Base-by-base conservation (phyloP, 257 asterid genomes). In the Lantana camara region DNA sequence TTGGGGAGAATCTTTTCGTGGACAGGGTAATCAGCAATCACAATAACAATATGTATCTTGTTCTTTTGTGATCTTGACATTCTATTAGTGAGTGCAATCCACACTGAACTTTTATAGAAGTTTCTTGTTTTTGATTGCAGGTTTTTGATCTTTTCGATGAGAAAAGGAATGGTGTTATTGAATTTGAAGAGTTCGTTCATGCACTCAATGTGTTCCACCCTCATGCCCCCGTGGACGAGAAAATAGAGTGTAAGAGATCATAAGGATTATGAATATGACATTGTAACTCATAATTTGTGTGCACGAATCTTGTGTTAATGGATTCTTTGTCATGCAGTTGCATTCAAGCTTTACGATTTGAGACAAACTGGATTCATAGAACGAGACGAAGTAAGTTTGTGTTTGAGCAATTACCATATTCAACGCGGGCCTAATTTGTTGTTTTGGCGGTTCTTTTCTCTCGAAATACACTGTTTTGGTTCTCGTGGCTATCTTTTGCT, bases 141-240 rank as follows among this genome's bases (percentile, higher is more conserved):
- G 88, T 90, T 64, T 88, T 88, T 82, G 85, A 85, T 78, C 66
- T 83, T 48, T 88, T 90, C 56, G 95, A 90, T 72, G 94, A 84
- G 73, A 90, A 87, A 77, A 67, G 67, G 82, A 84, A 86, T 73
- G 95, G 95, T 4, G 94, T 87, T 14, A 81, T 90, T 69, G 95
- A 90, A 38, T 90, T 87, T 70, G 95, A 85, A 58, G 97, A 90
- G 68, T 90, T 90, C 57, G 38, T 90, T 64, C 94, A 87, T 29
- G 78, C 94, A 27, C 86, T 87, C 50, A 79, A 83, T 54, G 78
- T 89, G 7, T 89, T 89, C 77, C 97, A 89, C 81, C 97, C 95
- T 60, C 29, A 13, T 67, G 80, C 89, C 46, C 91, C 95, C 17
- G 12, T 70, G 60, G 94, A 86, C 55, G 86, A 84, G 35, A 89